Percentiles rank a stretch among this genome's conserved stretches.
Conservation (phyloP, 1,284 basidiomycete genomes). For the Wallemia hederae region DNA sequence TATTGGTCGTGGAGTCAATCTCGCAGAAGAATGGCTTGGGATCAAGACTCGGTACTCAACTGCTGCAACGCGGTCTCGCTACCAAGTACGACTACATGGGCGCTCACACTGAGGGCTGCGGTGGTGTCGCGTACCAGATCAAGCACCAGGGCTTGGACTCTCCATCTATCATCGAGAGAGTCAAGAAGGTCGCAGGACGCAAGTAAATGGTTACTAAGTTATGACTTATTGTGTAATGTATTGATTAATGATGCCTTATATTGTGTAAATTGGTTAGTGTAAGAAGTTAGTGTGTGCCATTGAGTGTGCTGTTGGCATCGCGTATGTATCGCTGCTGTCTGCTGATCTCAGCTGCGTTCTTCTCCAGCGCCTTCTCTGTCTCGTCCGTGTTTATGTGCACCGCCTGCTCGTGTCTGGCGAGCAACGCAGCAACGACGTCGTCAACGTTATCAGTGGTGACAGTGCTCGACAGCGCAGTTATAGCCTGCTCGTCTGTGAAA, state of each 20-base stretch:
- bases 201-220: neutral
- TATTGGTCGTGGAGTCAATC: slow-evolving; percentile 48
- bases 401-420: neutral
- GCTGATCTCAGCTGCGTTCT: neutral
- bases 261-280: too few species aligned
- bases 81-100: slow-evolving; percentile 56
- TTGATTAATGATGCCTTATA: neutral
- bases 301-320: neutral
- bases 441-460: neutral
- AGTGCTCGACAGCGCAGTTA: neutral
- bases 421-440: neutral
- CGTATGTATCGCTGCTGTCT: neutral
- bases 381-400: neutral
- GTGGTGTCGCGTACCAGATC: slow-evolving; percentile 33
- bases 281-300: neutral
- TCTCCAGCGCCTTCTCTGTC: neutral
- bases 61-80: slow-evolving; percentile 43
- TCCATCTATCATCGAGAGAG: neutral
- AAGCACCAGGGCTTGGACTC: neutral
- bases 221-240: neutral
- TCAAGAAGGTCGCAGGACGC: neutral
- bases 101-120: slow-evolving; percentile 46
- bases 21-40: slow-evolving; percentile 61
- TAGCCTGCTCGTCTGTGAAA: neutral
- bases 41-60: slow-evolving; percentile 47